Conservation (phyloP, 2,329 filamentous ascomycete species). For the Fusarium heterosporum region DNA sequence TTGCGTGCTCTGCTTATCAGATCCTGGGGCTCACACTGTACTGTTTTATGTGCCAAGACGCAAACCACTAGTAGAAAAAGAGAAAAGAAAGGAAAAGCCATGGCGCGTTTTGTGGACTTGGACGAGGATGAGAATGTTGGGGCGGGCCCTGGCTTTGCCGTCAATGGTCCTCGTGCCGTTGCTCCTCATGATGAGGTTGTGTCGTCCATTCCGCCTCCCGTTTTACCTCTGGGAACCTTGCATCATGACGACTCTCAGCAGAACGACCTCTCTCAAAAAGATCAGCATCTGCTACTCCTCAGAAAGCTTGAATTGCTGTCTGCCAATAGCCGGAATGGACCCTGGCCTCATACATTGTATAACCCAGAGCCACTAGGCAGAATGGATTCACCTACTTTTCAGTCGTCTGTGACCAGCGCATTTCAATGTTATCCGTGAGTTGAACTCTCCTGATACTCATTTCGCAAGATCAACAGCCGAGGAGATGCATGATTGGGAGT, state of each 20-base stretch:
- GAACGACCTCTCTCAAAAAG: constrained; percentile 38
- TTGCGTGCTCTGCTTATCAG: constrained; percentile 45
- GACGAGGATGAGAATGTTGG: constrained; percentile 44
- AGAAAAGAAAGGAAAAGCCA: constrained; percentile 30
- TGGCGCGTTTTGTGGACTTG: constrained; percentile 50
- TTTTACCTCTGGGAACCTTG: constrained; percentile 38
- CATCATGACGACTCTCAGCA: constrained; percentile 43
- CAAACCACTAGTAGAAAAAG: constrained; percentile 15
- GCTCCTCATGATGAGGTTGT: constrained; percentile 42
- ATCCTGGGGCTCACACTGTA: constrained; percentile 46
- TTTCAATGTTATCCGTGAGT: constrained; percentile 48
- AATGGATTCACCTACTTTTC: constrained; percentile 44
- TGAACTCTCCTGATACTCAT: constrained; percentile 2
- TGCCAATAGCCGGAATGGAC: constrained; percentile 45
- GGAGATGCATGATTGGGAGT: not conserved
- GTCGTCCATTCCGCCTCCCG: constrained; percentile 36
- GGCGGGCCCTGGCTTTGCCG: constrained; percentile 33
- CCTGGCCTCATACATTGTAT: constrained; percentile 45
- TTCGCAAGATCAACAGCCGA: constrained; percentile 10
- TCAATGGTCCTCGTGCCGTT: constrained; percentile 32
- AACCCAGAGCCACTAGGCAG: constrained; percentile 42
- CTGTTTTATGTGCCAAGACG: constrained; percentile 24
- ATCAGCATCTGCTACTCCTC: constrained; percentile 45
- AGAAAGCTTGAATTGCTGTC: constrained; percentile 45
- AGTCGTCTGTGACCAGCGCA: constrained; percentile 44